Percentiles rank a stretch among this genome's conserved stretches.
These are phyloP conservation scores for Conoideocrella luteorostrata DNA, from an alignment of 2,329 filamentous ascomycete species.

Conservation along the genomic window DNA sequence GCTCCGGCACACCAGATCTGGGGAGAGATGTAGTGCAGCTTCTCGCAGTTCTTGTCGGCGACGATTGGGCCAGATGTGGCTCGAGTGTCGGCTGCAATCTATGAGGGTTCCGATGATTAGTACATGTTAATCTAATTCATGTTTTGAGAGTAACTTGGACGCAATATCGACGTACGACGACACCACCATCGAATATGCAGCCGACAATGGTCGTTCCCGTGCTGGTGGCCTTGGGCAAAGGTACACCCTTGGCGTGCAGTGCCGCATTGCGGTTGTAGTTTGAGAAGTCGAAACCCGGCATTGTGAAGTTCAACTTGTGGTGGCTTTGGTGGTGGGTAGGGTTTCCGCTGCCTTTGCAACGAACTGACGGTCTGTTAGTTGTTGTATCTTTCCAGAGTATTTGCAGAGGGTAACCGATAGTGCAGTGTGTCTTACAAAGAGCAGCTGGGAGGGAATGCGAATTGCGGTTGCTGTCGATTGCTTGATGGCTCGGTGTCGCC, in stretches of 20 bases:
- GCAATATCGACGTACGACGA: slow-evolving; percentile 60
- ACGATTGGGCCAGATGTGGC: slow-evolving; percentile 97
- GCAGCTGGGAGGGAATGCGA: neutral
- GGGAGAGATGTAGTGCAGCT: slow-evolving; percentile 96
- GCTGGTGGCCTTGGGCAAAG: slow-evolving; percentile 93
- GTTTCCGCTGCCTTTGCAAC: slow-evolving; percentile 1
- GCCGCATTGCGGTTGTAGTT: slow-evolving; percentile 99
- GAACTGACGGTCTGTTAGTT: slow-evolving; percentile 1
- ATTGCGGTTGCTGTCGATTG: slow-evolving; percentile 1
- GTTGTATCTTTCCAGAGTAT: neutral
- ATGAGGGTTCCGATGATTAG: neutral
- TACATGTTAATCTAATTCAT: no score
- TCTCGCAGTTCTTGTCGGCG: slow-evolving; percentile 99
- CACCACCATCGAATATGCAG: slow-evolving; percentile 91
- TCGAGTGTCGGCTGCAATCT: slow-evolving; percentile 97
- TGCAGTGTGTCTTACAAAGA: no score
- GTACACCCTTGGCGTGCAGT: slow-evolving; percentile 87
- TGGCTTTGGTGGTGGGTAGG: slow-evolving; percentile 6
- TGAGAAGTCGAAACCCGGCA: slow-evolving; percentile 98
- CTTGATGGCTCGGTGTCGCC: slow-evolving; percentile 9
- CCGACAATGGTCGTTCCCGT: slow-evolving; percentile 98
- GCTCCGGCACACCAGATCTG: slow-evolving; percentile 99
- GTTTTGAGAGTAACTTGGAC: neutral
- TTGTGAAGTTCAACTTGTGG: slow-evolving; percentile 37
- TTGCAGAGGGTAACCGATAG: neutral